Percentiles rank a stretch among this genome's conserved stretches.
phyloP scores from a whole-genome alignment of 768 basidiomycete species.

The Xanthoconium purpureum region DNA sequence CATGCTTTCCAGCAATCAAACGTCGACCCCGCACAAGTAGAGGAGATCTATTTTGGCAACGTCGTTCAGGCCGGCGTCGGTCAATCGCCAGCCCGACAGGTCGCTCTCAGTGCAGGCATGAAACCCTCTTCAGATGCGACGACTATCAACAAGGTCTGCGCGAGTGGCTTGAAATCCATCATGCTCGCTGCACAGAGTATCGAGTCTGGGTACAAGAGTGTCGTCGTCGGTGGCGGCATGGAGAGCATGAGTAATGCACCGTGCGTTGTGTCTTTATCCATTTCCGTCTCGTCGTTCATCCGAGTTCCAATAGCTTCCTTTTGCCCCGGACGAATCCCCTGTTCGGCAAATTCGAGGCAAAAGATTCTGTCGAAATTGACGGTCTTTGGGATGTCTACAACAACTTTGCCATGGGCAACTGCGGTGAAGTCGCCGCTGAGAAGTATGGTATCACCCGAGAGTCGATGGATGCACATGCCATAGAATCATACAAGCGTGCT shows the following conservation, averaged over 20 bases:
- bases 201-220: constrained; percentile 75
- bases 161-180: constrained; percentile 93
- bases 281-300: constrained; percentile 3
- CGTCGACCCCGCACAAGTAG: constrained; percentile 77
- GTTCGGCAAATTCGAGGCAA: constrained; percentile 87
- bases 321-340: constrained; percentile 74
- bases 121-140: constrained; percentile 88
- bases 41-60: constrained; percentile 97
- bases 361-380: constrained; percentile 86
- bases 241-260: constrained; percentile 99
- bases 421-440: constrained; percentile 81
- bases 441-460: constrained; percentile 84
- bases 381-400: constrained; percentile 98
- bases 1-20: constrained; percentile 80
- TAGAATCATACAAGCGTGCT: constrained; percentile 93
- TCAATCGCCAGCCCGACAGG: constrained; percentile 97
- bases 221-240: constrained; percentile 96
- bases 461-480: constrained; percentile 84
- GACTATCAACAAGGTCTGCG: constrained; percentile 99
- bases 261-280: constrained; percentile 48
- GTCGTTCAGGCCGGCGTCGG: constrained; percentile 97
- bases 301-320: constrained; percentile 55
- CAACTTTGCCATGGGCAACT: constrained; percentile 98
- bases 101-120: constrained; percentile 87
- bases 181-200: constrained; percentile 93